Percentiles rank a stretch among this genome's conserved stretches.
These are phyloP conservation scores for Cryptosporidium sp. DNA, from an alignment of 169 alveolate genomes.

Conservation along the genomic window DNA sequence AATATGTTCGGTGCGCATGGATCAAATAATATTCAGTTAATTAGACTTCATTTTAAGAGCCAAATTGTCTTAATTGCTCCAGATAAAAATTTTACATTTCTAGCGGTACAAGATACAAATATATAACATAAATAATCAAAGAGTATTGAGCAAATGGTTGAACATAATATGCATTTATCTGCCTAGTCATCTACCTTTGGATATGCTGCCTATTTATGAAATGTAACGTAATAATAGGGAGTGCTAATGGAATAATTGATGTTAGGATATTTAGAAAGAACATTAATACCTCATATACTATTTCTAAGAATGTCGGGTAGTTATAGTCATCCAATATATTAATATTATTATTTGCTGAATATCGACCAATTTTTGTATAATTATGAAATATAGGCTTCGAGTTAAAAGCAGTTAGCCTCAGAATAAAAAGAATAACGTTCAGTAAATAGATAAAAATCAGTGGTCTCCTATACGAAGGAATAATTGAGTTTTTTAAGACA, in stretches of 20 bases:
- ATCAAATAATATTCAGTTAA: slow-evolving; percentile 25
- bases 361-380: not conserved
- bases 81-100: slow-evolving; percentile 40
- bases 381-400: slow-evolving; percentile 45
- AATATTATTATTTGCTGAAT: not conserved
- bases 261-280: slow-evolving; percentile 35
- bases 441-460: slow-evolving; percentile 21
- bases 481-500: slow-evolving; percentile 11
- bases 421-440: slow-evolving; percentile 11
- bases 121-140: not conserved
- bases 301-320: slow-evolving; percentile 45
- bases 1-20: slow-evolving; percentile 17
- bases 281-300: slow-evolving; percentile 35
- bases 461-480: slow-evolving; percentile 60
- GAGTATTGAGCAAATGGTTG: not conserved
- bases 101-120: slow-evolving; percentile 59
- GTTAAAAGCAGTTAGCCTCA: slow-evolving; percentile 18
- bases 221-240: slow-evolving; percentile 45
- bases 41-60: slow-evolving; percentile 48
- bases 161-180: not conserved
- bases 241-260: slow-evolving; percentile 57
- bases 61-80: slow-evolving; percentile 63
- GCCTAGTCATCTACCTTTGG: slow-evolving; percentile 10
- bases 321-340: not conserved
- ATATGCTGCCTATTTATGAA: slow-evolving; percentile 26